Base-by-base conservation (phyloP, 192 early-diverging fungal genomes). In the Diversispora eburnea region DNA sequence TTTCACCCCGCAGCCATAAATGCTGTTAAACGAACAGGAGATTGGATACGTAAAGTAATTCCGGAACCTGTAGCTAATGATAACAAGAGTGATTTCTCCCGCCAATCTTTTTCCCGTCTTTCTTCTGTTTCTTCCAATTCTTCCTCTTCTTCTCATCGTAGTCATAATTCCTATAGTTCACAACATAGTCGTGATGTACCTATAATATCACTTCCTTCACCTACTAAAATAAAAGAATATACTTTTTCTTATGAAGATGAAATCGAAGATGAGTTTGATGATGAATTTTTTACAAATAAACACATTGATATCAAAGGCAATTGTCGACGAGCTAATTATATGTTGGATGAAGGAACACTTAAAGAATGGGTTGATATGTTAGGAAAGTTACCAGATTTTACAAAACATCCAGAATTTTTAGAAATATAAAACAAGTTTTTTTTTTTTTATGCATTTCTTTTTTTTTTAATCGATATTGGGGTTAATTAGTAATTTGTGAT, bases 1-100 rank as follows among this genome's bases (percentile, higher is more conserved):
- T 81, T 81, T 75, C 77, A 78, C 4, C 80, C 80, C 8, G 76
- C 74, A 12, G 77, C 80, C 7, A 76, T 46, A 19, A 72, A 81
- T 54, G 62, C 80, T 0, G 51, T 77, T 0, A 49, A 42, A 13
- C 77, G 76, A 49, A 78, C 80, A 4, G 77, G 77, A 33, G 70
- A 73, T 8, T 81, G 77, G 56, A 75, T 81, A 20, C 64, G 75
- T 2, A 76, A 69, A 4, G 77, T 76, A 12, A 81, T 77, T 8
- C 19, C 74, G 0, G 74, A 68, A 48, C 66, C 47, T 15, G 5
- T 15, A 47, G 33, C 19, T 3, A 33, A 33, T 49, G 12, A 61
- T 12, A 22, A 19, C 10, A 61, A 61, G 10, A 42, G 20, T 12
- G 59, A 39, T 33, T 33, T 33, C 25, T 2, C 25, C 25, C 25